These are phyloP conservation scores for Sisymbrium irio DNA, from an alignment of 345 rosid species.

Conservation along the genomic window DNA sequence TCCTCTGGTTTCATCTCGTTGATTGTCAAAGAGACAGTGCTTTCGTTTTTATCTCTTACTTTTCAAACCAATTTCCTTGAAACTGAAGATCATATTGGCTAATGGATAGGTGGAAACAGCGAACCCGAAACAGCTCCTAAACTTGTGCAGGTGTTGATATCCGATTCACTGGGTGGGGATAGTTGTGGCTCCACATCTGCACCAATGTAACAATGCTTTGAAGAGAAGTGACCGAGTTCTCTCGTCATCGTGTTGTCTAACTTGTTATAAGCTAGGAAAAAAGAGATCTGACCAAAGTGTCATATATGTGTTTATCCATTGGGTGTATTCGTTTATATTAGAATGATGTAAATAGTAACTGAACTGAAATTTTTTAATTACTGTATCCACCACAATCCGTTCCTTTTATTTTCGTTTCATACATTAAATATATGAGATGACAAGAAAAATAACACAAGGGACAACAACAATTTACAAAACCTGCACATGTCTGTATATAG, in stretches of 20 bases:
- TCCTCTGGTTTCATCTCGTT: neutral
- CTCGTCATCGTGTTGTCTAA: conserved; percentile 16
- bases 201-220: conserved; percentile 34
- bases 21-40: neutral
- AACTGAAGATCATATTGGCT: conserved; percentile 4
- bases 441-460: neutral
- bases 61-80: conserved; percentile 9
- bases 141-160: conserved; percentile 12
- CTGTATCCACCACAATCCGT: neutral
- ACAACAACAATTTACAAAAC: conserved; percentile 7
- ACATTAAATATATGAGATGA: conserved; percentile 23
- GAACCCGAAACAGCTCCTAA: conserved; percentile 48
- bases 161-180: conserved; percentile 37
- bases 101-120: conserved; percentile 36
- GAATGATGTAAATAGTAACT: neutral
- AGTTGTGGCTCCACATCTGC: conserved; percentile 32
- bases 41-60: neutral
- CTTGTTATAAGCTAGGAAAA: neutral
- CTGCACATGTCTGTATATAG: neutral
- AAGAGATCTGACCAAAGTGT: neutral
- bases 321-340: neutral
- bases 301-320: neutral
- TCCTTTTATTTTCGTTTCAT: conserved; percentile 10
- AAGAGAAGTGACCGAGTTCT: conserved; percentile 24
- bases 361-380: neutral